A percentile compares a stretch with the other conserved stretches of the same genome.
These are phyloP conservation scores for Tylopilus rubrobrunneus DNA, from an alignment of 768 basidiomycete genomes.

Conservation along the genomic window DNA sequence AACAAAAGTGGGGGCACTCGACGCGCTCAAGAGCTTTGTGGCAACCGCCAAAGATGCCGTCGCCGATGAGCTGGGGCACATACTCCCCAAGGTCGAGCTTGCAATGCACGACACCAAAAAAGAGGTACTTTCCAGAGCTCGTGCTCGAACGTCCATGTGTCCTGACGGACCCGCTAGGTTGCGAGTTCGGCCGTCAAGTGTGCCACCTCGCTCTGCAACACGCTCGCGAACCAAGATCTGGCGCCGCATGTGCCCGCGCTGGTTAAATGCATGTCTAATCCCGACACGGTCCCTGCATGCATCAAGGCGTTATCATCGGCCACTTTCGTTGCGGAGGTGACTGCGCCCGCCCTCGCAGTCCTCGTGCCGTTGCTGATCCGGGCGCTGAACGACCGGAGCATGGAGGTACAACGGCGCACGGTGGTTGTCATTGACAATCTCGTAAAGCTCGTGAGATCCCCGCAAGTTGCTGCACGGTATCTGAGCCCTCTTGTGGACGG, in stretches of 20 bases:
- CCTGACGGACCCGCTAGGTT: slow-evolving; percentile 48
- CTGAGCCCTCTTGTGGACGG: slow-evolving; percentile 85
- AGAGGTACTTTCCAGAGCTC: slow-evolving; percentile 54
- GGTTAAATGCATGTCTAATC: slow-evolving; percentile 92
- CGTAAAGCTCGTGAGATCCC: slow-evolving; percentile 94
- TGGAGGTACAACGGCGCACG: slow-evolving; percentile 92
- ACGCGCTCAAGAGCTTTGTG: slow-evolving; percentile 76
- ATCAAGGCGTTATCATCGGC: slow-evolving; percentile 94
- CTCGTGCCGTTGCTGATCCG: slow-evolving; percentile 88
- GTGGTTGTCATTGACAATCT: slow-evolving; percentile 95
- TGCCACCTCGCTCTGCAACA: slow-evolving; percentile 83
- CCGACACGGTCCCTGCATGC: slow-evolving; percentile 82
- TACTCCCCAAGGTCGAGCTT: slow-evolving; percentile 81
- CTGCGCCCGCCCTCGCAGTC: slow-evolving; percentile 92
- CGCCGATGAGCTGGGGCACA: slow-evolving; percentile 75
- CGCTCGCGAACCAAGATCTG: slow-evolving; percentile 91
- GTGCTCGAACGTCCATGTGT: not conserved
- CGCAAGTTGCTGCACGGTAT: slow-evolving; percentile 84
- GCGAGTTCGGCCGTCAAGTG: slow-evolving; percentile 84
- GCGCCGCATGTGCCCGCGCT: slow-evolving; percentile 83
- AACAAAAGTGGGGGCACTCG: slow-evolving; percentile 89
- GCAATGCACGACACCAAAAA: slow-evolving; percentile 97
- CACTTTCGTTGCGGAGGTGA: slow-evolving; percentile 97
- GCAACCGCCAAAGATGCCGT: slow-evolving; percentile 66
- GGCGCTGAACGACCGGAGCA: slow-evolving; percentile 91